Evolutionary conservation across 345 rosid species (phyloP).

Genomic region (Lumnitzera racemosa): DNA sequence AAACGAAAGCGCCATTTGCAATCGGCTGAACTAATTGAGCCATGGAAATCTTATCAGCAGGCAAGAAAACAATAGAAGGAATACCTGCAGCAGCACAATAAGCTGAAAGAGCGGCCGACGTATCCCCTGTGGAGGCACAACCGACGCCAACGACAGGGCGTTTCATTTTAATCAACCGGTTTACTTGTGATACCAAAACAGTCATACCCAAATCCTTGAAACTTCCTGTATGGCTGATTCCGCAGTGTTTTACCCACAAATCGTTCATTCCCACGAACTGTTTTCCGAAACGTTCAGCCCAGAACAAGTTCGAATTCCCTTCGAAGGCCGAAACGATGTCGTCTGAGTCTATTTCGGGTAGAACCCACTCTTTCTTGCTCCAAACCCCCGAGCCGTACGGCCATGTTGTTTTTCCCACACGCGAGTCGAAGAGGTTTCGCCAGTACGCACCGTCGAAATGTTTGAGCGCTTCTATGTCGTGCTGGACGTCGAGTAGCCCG

Average conservation of each 20-base stretch:
- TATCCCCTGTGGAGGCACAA: slow-evolving; percentile 92
- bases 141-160: slow-evolving; percentile 80
- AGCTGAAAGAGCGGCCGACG: slow-evolving; percentile 84
- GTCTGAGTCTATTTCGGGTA: slow-evolving; percentile 72
- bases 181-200: slow-evolving; percentile 86
- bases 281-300: slow-evolving; percentile 90
- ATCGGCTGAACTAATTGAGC: slow-evolving; percentile 93
- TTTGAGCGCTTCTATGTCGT: slow-evolving; percentile 67
- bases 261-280: slow-evolving; percentile 70
- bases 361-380: slow-evolving; percentile 93
- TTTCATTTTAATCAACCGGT: slow-evolving; percentile 63
- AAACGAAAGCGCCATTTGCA: slow-evolving; percentile 86
- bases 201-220: slow-evolving; percentile 95
- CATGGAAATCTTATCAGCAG: slow-evolving; percentile 80
- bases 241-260: slow-evolving; percentile 93
- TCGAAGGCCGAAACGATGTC: slow-evolving; percentile 88
- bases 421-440: slow-evolving; percentile 77
- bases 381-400: slow-evolving; percentile 89
- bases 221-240: slow-evolving; percentile 89
- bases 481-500: slow-evolving; percentile 71
- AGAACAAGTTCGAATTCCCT: slow-evolving; percentile 82
- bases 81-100: slow-evolving; percentile 88
- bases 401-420: slow-evolving; percentile 77
- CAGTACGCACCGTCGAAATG: slow-evolving; percentile 64
- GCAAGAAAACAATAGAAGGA: slow-evolving; percentile 82